Conservation (phyloP, 106 monocot genomes). For the Cymbidium sinense region DNA sequence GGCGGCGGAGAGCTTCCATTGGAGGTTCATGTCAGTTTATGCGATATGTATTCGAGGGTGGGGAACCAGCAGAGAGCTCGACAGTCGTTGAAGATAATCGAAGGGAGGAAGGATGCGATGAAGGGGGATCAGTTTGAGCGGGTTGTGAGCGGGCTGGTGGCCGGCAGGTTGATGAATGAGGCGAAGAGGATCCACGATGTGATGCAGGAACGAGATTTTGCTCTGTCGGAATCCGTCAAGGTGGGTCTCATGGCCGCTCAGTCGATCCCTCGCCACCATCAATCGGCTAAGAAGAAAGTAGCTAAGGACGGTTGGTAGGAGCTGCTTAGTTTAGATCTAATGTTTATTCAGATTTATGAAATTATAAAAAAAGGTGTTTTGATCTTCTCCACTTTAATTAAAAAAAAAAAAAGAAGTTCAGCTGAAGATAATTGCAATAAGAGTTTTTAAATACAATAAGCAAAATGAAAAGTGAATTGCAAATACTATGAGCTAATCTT, state of each 20-base stretch:
- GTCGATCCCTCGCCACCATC: constrained; percentile 13
- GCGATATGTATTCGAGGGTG: constrained; percentile 64
- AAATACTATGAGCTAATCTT: not conserved
- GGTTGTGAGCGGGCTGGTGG: constrained; percentile 49
- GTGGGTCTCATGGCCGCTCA: constrained; percentile 32
- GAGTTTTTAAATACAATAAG: no score
- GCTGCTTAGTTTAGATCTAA: no score
- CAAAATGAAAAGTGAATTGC: no score
- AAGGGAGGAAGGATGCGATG: constrained; percentile 44
- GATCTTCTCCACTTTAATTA: no score
- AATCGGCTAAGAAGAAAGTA: constrained; percentile 6
- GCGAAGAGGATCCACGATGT: constrained; percentile 47
- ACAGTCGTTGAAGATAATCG: constrained; percentile 42
- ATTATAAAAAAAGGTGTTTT: no score
- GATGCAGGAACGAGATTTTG: constrained; percentile 48
- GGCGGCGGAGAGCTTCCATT: constrained; percentile 49
- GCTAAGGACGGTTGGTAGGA: not conserved
- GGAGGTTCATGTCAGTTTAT: constrained; percentile 61
- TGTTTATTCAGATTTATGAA: no score
- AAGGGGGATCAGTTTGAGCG: constrained; percentile 59
- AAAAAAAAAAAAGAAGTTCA: no score
- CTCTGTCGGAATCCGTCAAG: constrained; percentile 31
- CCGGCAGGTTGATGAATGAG: constrained; percentile 41
- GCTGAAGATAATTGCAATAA: no score
- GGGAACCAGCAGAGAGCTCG: constrained; percentile 36